Base-by-base conservation (phyloP, 2,329 filamentous ascomycete genomes). In the Pseudopyrenochaeta lycopersici region DNA sequence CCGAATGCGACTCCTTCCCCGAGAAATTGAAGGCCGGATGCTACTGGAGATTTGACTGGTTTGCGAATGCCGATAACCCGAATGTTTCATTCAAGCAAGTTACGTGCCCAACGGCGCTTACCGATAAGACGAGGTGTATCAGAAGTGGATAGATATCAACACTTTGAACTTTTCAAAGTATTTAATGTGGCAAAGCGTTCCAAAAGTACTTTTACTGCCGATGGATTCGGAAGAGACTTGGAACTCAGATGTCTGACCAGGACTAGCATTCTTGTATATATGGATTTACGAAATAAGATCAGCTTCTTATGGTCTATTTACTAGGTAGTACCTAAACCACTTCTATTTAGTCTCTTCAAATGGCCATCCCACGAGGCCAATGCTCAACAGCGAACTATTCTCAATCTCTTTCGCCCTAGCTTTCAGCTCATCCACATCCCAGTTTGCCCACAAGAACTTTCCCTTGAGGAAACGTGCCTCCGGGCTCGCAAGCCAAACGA, bases 11-110 rank as follows among this genome's bases (percentile, higher is more conserved):
- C 31, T 39, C 31, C 17, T 74, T 76, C 55, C 71, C 73, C 2
- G 60, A 60, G 60, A 72, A 72, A 54, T 63, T 74, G 11, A 72
- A 75, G 64, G 52, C 70, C 3, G 73, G 72, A 1, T 76, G 73
- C 54, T 58, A 70, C n/a, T 76, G 71, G 71, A 58, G 73, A 20
- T 76, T 75, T 33, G 72, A 75, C 42, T 76, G 71, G 68, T 75
- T 76, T 35, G 54, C 57, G 58, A 63, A 63, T 20, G 67, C 71
- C 1, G 68, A 75, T 48, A 75, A 74, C 52, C 72, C 73, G 0
- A 58, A 60, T 45, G 69, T 74, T 7, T 63, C 55, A 4, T 76
- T 71, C 44, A 64, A 69, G 59, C 60, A 70, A 53, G 70, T 76
- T 15, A 68, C 66, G 2, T 76, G 73, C 49, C 73, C 73, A n/a